Evolutionary conservation across 306 rosid species (phyloP), one percentile per base, ranked within the genome.

Genomic region (Pachyrhizus erosus): DNA sequence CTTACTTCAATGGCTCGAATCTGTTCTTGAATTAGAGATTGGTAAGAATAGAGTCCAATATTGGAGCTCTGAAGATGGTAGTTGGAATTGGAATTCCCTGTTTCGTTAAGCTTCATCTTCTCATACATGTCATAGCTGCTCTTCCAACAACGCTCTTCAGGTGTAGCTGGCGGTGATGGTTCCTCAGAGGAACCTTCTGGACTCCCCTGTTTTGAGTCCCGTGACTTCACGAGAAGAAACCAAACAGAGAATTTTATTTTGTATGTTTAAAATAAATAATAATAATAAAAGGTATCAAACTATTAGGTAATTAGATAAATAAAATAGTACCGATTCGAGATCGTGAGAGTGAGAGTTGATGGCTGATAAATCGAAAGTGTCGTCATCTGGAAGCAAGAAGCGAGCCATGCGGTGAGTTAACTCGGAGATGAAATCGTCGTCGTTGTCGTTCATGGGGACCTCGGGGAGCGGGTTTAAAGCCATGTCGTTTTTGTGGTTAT

Each of bases 341-440:
- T 84, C 12, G 2, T 6, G 7, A 10, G 42, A 37, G 14, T 76
- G 24, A 73, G 64, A 49, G 6, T 52, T 79, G 61, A 7, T 73
- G 78, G 20, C 14, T 2, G 80, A 33, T 69, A 55, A 29, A 60
- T 75, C 51, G 21, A 26, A 45, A 21, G 75, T 75, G 66, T 84
- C 75, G 18, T 91, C 34, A 7, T 91, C 91, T 20, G 77, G 90
- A 81, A 86, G 84, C 93, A 87, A 76, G 88, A 57, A 75, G 80
- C 74, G 87, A 86, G 89, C 82, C 94, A 94, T 90, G 62, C 78
- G 91, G 45, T 83, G 91, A 80, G 92, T 88, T 73, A 88, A 75
- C 75, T 91, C 92, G 3, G 88, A 77, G 21, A 87, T 76, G 81
- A 87, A 83, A 86, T 90, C 94, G n/a, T 90, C 92, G 29, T 54